Percentiles rank a stretch among this genome's conserved stretches.
phyloP scores from a whole-genome alignment of 164 flowering plant genomes.

The Tinospora cordifolia region DNA sequence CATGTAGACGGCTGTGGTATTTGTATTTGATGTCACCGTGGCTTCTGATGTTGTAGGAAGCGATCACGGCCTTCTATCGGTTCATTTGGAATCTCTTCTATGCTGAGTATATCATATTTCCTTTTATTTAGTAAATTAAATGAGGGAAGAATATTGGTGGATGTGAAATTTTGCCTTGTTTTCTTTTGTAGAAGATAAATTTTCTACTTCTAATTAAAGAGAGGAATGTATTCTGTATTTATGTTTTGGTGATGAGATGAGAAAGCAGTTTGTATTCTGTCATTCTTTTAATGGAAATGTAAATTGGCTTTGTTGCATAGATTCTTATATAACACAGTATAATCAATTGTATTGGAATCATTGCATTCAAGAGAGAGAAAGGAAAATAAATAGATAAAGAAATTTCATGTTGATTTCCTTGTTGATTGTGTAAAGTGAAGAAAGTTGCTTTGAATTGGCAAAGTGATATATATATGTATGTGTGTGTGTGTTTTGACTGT shows the following conservation, averaged over 20 bases:
- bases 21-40: not conserved
- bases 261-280: not conserved
- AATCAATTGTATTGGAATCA: too few relatives aligned
- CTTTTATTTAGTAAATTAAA: conserved; percentile 46
- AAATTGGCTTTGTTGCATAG: not conserved
- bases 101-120: conserved; percentile 77
- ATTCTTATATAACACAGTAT: too few relatives aligned
- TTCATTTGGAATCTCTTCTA: conserved; percentile 97
- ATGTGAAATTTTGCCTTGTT: not conserved
- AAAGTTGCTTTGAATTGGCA: too few relatives aligned
- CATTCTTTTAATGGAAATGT: not conserved
- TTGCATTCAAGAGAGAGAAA: too few relatives aligned
- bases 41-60: conserved; percentile 56
- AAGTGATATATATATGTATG: too few relatives aligned
- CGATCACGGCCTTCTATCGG: conserved; percentile 63
- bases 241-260: not conserved
- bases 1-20: not conserved
- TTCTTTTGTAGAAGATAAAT: not conserved
- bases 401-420: too few relatives aligned
- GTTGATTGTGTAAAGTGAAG: too few relatives aligned
- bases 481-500: too few relatives aligned
- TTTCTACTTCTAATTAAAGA: too few relatives aligned
- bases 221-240: too few relatives aligned
- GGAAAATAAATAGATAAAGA: too few relatives aligned
- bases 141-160: not conserved